These are phyloP conservation scores for Leccinum fallax DNA, from an alignment of 1,284 basidiomycete species.

Conservation along the genomic window DNA sequence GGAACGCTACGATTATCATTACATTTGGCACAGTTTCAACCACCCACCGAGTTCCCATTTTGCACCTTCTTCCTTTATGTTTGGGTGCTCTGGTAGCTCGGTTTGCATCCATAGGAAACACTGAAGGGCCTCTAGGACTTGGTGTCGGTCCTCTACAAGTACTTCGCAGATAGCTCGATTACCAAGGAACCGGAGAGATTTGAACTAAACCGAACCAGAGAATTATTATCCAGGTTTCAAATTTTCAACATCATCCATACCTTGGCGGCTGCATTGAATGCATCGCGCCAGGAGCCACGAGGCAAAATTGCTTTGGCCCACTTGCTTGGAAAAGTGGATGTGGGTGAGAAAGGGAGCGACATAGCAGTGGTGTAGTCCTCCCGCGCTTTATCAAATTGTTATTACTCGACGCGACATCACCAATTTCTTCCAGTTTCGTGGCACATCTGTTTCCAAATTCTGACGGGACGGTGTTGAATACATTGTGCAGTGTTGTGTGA, in stretches of 20 bases:
- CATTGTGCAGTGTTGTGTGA: not conserved
- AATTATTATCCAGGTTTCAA: not conserved
- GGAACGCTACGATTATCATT: not conserved
- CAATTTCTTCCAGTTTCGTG: not conserved
- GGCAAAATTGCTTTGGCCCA: not conserved
- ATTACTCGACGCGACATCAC: not conserved
- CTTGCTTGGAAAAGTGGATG: not conserved
- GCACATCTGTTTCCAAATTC: not conserved
- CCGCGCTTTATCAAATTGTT: not conserved
- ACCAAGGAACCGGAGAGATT: not conserved
- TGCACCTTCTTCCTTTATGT: not conserved
- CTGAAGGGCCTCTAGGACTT: not conserved
- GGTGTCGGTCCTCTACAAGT: not conserved
- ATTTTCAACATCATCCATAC: not conserved
- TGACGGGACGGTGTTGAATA: not conserved
- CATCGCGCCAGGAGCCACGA: not conserved
- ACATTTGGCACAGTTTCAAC: accelerated
- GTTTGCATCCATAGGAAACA: not conserved
- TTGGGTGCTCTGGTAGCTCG: not conserved
- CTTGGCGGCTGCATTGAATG: not conserved
- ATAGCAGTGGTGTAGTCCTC: not conserved
- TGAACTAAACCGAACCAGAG: not conserved
- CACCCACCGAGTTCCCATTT: not conserved
- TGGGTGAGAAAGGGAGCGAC: not conserved
- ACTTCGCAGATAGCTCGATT: slow-evolving; percentile 1